A percentile compares a stretch with the other conserved stretches of the same genome.
Evolutionary conservation across 139 green algal species (phyloP).

Genomic region (Yamagishiella unicocca): DNA sequence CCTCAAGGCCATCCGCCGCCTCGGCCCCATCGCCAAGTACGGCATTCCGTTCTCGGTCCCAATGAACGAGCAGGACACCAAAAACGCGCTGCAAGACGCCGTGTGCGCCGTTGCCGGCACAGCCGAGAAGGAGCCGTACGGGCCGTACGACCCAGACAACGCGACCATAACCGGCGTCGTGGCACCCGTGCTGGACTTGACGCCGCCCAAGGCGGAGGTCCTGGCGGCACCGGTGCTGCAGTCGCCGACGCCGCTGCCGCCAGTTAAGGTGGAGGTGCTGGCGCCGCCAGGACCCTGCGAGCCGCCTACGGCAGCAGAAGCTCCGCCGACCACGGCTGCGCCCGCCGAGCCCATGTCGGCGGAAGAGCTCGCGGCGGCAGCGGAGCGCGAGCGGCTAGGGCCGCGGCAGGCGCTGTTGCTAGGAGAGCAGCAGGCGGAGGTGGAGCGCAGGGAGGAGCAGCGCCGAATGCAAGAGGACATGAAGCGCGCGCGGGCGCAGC

Average conservation of each 20-base stretch:
- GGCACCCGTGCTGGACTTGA: too few species aligned
- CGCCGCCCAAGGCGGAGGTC: too few species aligned
- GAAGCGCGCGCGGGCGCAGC: neutral
- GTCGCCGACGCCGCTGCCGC: too few species aligned
- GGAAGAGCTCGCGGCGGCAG: neutral
- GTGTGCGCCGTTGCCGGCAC: neutral
- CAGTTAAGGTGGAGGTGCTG: too few species aligned
- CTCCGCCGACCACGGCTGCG: too few species aligned
- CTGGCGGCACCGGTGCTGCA: too few species aligned
- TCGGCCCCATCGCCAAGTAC: conserved; percentile 27
- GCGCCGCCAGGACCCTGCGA: too few species aligned
- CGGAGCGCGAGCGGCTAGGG: neutral
- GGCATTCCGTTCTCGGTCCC: neutral
- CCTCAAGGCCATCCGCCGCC: neutral
- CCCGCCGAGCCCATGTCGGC: too few species aligned
- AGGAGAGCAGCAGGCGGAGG: conserved; percentile 30
- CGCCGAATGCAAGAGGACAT: neutral
- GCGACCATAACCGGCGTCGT: too few species aligned
- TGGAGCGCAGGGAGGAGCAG: neutral
- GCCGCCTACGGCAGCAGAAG: too few species aligned
- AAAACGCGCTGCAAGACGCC: neutral
- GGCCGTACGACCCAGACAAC: conserved; percentile 25
- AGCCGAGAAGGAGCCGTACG: neutral
- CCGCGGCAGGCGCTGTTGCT: neutral
- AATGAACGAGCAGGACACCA: neutral